Percentiles rank a stretch among this genome's conserved stretches.
phyloP scores from a whole-genome alignment of 257 asterid genomes.

The Primulina eburnea region DNA sequence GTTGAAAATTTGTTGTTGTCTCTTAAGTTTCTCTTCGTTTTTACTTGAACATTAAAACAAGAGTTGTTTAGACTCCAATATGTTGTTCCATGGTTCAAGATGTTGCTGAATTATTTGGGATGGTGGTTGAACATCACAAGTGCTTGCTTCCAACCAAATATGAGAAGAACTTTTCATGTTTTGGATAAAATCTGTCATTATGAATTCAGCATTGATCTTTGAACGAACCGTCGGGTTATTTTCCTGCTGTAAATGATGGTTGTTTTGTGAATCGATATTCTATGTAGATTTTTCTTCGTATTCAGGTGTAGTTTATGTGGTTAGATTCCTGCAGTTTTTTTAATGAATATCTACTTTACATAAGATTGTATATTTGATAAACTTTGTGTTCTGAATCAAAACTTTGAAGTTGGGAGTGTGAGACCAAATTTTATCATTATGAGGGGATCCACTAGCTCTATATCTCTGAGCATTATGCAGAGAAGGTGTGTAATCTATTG shows the following conservation, averaged over 20 bases:
- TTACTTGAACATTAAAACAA: slow-evolving; percentile 15
- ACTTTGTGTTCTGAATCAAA: too few relatives aligned
- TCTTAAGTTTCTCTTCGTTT: slow-evolving; percentile 20
- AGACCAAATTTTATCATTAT: slow-evolving; percentile 58
- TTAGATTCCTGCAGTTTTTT: background rate
- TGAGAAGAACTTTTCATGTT: slow-evolving; percentile 65
- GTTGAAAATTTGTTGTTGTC: background rate
- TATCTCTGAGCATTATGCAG: slow-evolving; percentile 79
- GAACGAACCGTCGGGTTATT: too few relatives aligned
- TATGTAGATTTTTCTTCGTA: background rate
- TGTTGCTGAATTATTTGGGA: slow-evolving; percentile 96
- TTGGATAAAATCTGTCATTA: background rate
- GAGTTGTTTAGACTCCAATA: slow-evolving; percentile 27
- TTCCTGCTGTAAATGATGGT: too few relatives aligned
- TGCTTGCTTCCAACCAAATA: slow-evolving; percentile 93
- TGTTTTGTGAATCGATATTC: background rate
- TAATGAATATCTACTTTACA: background rate
- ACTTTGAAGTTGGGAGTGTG: slow-evolving; percentile 58
- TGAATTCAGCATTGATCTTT: too few relatives aligned
- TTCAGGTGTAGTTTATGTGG: slow-evolving; percentile 13
- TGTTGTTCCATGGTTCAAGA: slow-evolving; percentile 80
- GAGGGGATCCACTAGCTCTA: slow-evolving; percentile 96
- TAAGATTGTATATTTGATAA: background rate
- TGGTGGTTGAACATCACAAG: slow-evolving; percentile 96
- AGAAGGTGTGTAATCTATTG: too few relatives aligned